Conservation (phyloP, 1,284 basidiomycete species). For the Malassezia furfur region DNA sequence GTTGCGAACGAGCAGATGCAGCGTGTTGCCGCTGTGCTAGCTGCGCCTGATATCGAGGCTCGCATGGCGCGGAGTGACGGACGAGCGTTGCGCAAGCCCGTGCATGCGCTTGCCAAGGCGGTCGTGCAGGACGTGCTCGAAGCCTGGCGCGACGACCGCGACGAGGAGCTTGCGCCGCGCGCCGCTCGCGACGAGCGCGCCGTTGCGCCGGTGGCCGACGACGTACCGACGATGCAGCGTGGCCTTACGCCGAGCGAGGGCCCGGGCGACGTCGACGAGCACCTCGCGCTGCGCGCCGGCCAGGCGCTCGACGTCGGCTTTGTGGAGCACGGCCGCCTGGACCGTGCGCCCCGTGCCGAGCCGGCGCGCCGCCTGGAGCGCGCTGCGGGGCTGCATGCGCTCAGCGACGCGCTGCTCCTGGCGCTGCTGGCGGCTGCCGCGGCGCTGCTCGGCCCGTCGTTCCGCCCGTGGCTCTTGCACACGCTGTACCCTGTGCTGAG, state of each 20-base stretch:
- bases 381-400: not conserved
- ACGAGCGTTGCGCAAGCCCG: conserved; percentile 21
- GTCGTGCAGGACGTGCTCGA: conserved; percentile 21
- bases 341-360: not conserved
- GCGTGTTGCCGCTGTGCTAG: conserved; percentile 21
- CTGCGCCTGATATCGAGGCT: conserved; percentile 14
- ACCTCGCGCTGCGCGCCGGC: not conserved
- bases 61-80: not conserved
- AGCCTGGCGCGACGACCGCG: conserved; percentile 25
- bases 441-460: conserved; percentile 29
- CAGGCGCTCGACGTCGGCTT: conserved; percentile 6
- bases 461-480: conserved; percentile 26
- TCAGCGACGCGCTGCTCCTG: conserved; percentile 19
- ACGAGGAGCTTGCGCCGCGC: conserved; percentile 17
- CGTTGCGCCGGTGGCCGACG: not conserved
- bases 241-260: not conserved
- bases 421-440: conserved; percentile 23
- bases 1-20: conserved; percentile 23
- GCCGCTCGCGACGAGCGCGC: not conserved
- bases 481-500: conserved; percentile 35
- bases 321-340: conserved; percentile 1
- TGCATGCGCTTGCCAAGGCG: conserved; percentile 25
- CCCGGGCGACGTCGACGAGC: not conserved
- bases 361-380: not conserved
- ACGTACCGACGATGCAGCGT: not conserved